Conservation (phyloP, 345 rosid genomes). For the Euphorbia pulcherrima region DNA sequence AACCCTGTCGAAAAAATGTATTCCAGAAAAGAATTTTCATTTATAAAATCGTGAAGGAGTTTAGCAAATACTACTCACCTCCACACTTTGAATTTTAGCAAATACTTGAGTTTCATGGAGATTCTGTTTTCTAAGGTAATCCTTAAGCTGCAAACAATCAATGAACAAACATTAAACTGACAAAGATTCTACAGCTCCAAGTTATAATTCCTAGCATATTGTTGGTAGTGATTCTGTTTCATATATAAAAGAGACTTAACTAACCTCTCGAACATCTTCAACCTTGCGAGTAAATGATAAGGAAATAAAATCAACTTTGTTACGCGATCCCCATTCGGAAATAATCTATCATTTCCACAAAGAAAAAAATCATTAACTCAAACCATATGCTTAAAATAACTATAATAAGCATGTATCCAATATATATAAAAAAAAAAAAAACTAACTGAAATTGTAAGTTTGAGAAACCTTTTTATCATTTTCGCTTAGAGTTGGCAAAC, state of each 20-base stretch:
- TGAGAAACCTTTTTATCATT: conserved; percentile 32
- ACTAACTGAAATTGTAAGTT: not conserved
- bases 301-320: conserved; percentile 31
- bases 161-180: no score
- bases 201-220: not conserved
- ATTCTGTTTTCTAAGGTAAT: conserved; percentile 22
- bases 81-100: conserved; percentile 36
- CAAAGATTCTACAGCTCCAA: no score
- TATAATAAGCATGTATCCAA: no score
- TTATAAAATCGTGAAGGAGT: not conserved
- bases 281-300: conserved; percentile 32
- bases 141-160: conserved; percentile 28
- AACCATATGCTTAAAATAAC: no score
- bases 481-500: conserved; percentile 32
- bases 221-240: not conserved
- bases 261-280: conserved; percentile 33
- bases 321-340: conserved; percentile 29
- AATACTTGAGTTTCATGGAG: conserved; percentile 30
- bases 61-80: conserved; percentile 22
- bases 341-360: conserved; percentile 23
- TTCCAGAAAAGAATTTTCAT: not conserved
- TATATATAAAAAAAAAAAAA: not conserved
- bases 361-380: not conserved
- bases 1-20: conserved; percentile 17
- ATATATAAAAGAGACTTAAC: not conserved